Evolutionary conservation across 805 yeast species (phyloP).

Genomic region (Candida nonsorbophila): DNA sequence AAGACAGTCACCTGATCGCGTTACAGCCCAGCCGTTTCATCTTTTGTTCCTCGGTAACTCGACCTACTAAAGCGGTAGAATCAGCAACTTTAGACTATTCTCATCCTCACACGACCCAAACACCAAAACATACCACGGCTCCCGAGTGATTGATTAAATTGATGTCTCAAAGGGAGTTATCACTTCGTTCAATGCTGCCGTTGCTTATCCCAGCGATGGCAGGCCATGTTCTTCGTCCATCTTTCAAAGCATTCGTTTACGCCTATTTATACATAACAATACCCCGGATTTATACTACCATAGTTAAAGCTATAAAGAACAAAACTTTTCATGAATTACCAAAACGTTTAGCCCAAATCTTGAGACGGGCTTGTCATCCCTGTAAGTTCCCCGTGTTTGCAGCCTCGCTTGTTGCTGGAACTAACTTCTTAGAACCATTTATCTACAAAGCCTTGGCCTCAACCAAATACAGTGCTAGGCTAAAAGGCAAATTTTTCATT

Average conservation of each 20-base stretch:
- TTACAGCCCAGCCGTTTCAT: too few species aligned
- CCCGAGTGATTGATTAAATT: too few species aligned
- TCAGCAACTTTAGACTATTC: too few species aligned
- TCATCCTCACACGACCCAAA: too few species aligned
- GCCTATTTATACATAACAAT: conserved; percentile 30
- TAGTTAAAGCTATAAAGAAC: conserved; percentile 11
- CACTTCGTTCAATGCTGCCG: too few species aligned
- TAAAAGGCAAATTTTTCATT: conserved; percentile 8
- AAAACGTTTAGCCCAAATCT: conserved; percentile 12
- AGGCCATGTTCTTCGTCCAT: too few species aligned
- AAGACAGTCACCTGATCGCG: too few species aligned
- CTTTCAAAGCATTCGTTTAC: conserved; percentile 25
- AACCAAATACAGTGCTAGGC: neutral
- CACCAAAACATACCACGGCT: too few species aligned
- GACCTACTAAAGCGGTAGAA: too few species aligned
- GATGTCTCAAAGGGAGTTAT: too few species aligned
- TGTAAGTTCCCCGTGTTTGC: conserved; percentile 30
- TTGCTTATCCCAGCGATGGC: too few species aligned
- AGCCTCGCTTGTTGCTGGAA: conserved; percentile 24
- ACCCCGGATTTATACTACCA: conserved; percentile 19
- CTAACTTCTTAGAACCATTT: conserved; percentile 24
- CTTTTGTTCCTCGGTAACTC: too few species aligned
- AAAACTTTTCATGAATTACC: conserved; percentile 10
- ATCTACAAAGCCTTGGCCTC: conserved; percentile 8
- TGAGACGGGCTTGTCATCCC: conserved; percentile 21